Base-by-base conservation (phyloP, 345 rosid genomes). In the Carallia brachiata region DNA sequence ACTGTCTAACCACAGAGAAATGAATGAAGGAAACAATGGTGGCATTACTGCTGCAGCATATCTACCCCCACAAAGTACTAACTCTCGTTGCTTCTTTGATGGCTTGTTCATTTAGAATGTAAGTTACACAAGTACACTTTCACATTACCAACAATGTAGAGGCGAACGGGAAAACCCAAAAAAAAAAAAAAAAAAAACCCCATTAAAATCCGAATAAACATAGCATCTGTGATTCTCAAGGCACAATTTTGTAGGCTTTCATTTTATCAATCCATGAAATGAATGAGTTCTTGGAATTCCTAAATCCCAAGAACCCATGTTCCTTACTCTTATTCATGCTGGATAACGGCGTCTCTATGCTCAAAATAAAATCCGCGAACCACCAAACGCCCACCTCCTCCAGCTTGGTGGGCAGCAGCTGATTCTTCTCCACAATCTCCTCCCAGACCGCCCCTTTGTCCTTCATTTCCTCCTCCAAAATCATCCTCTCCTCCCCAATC, bases 321-420 rank as follows among this genome's bases (percentile, higher is more conserved):
- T 93, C 93, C 74, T 90, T 90, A 40, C 95, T 86, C 85, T 89
- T 90, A 65, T 93, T 93, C 98, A 89, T 81, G 64, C 87, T 84
- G 5, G 77, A 70, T 58, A 85, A 28, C 53, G 30, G 5, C 34
- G 52, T 48, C 40, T 78, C 82, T 0, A 6, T 61, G 0, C 75
- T 66, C 1, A 88, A 62, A 4, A 76, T 10, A 54, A 71, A 0
- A 80, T 92, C 97, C 0, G 30, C 84, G 61, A 92, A 87, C 91
- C 96, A 90, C 89, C 87, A 83, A 18, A 50, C 69, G 15, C 85
- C 87, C 37, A 89, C 91, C 55, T 87, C 91, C 48, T 73, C 83
- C 63, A 89, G 72, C 61, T 69, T 83, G 4, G 70, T 87, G 50
- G 80, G 78, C 73, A 66, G 78, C 80, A 91, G 64, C 52, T 84